Percentiles rank a stretch among this genome's conserved stretches.
phyloP scores from a whole-genome alignment of 116 monocot genomes.

The Papilionanthe hybrid region DNA sequence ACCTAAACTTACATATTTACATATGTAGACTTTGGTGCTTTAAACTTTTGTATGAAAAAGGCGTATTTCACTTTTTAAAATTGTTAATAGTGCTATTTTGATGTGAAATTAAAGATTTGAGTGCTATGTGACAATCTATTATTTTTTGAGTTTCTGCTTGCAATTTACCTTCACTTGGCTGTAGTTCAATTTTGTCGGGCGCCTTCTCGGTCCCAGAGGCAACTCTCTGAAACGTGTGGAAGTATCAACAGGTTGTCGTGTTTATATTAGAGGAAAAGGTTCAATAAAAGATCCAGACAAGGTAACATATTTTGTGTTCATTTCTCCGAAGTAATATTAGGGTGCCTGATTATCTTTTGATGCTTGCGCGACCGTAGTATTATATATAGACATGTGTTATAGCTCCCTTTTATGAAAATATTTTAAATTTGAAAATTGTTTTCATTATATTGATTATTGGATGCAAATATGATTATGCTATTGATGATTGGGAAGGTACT shows the following conservation, averaged over 20 bases:
- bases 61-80: too few species aligned
- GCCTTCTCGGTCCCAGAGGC: conserved; percentile 94
- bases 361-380: not conserved
- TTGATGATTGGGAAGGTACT: not conserved
- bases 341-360: not conserved
- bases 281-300: conserved; percentile 94
- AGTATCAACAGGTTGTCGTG: conserved; percentile 91
- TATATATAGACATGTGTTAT: not conserved
- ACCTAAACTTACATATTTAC: too few species aligned
- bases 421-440: not conserved
- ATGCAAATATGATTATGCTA: not conserved
- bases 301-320: conserved; percentile 32
- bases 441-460: not conserved
- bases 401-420: not conserved
- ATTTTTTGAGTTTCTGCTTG: conserved; percentile 4
- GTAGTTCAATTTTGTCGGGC: conserved; percentile 99
- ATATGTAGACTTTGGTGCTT: too few species aligned
- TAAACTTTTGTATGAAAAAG: too few species aligned
- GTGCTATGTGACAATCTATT: too few species aligned
- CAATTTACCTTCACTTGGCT: conserved; percentile 11
- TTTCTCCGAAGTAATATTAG: not conserved
- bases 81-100: too few species aligned
- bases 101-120: too few species aligned
- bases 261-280: conserved; percentile 94
- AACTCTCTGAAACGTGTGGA: conserved; percentile 95